These are phyloP conservation scores for Phytophthora quininea DNA, from an alignment of 352 stramenopile species.

Conservation along the genomic window DNA sequence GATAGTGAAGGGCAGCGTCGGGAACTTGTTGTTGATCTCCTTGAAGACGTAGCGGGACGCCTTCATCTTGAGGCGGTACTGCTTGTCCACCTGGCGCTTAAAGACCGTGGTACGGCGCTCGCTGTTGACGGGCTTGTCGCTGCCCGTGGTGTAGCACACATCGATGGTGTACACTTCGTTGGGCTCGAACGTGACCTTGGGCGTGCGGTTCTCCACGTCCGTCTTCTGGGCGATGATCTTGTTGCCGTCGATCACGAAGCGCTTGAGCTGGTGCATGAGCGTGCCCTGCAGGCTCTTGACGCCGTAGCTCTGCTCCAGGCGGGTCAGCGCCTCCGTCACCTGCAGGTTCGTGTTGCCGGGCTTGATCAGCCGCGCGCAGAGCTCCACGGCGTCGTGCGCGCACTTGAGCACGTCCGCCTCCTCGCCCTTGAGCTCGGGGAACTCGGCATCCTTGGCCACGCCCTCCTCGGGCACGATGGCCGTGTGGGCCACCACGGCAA, in stretches of 20 bases:
- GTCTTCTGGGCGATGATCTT: slow-evolving; percentile 95
- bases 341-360: slow-evolving; percentile 97
- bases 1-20: slow-evolving; percentile 98
- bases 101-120: slow-evolving; percentile 97
- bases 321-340: slow-evolving; percentile 94
- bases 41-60: slow-evolving; percentile 96
- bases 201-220: slow-evolving; percentile 89
- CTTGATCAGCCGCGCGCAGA: slow-evolving; percentile 97
- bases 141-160: slow-evolving; percentile 98
- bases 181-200: slow-evolving; percentile 94
- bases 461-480: slow-evolving; percentile 91
- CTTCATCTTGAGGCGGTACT: slow-evolving; percentile 97
- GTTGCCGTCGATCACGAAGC: slow-evolving; percentile 98
- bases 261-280: slow-evolving; percentile 99
- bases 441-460: slow-evolving; percentile 54
- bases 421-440: slow-evolving; percentile 66
- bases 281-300: slow-evolving; percentile 97
- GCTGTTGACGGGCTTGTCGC: slow-evolving; percentile 93
- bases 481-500: slow-evolving; percentile 98
- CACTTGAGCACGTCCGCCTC: slow-evolving; percentile 96
- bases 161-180: slow-evolving; percentile 99
- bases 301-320: slow-evolving; percentile 95
- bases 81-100: slow-evolving; percentile 98
- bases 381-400: slow-evolving; percentile 97
- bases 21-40: slow-evolving; percentile 98